Evolutionary conservation across 352 stramenopile genomes (phyloP).

Genomic region (Lagenidium giganteum): DNA sequence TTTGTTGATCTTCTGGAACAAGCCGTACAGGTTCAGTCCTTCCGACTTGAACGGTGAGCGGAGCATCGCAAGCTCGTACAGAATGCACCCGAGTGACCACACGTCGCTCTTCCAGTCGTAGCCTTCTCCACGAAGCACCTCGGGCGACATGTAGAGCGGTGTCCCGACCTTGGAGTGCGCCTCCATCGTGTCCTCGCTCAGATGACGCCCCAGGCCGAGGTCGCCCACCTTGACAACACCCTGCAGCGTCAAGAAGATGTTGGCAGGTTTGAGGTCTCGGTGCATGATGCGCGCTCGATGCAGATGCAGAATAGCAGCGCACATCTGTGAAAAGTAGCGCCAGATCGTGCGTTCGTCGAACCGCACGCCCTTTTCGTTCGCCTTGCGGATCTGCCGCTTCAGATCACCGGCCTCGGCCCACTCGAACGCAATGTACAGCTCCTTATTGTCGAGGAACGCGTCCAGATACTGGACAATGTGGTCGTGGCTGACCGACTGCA

Average conservation of each 20-base stretch:
- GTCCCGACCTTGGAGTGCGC: slow-evolving; percentile 91
- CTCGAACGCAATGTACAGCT: slow-evolving; percentile 93
- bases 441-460: slow-evolving; percentile 85
- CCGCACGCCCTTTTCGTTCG: slow-evolving; percentile 69
- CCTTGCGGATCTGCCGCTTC: slow-evolving; percentile 91
- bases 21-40: slow-evolving; percentile 84
- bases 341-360: slow-evolving; percentile 93
- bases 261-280: slow-evolving; percentile 92
- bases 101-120: slow-evolving; percentile 96
- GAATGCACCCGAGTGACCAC: slow-evolving; percentile 93
- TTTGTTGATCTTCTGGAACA: slow-evolving; percentile 93
- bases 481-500: slow-evolving; percentile 85
- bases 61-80: slow-evolving; percentile 95
- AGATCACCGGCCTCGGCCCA: slow-evolving; percentile 92
- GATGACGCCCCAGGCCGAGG: slow-evolving; percentile 62
- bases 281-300: slow-evolving; percentile 92
- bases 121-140: slow-evolving; percentile 89
- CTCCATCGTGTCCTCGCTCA: slow-evolving; percentile 79
- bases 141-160: slow-evolving; percentile 94
- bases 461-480: slow-evolving; percentile 94
- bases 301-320: slow-evolving; percentile 80
- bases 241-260: slow-evolving; percentile 91
- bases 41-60: slow-evolving; percentile 93
- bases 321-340: slow-evolving; percentile 92
- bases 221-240: slow-evolving; percentile 89